These are phyloP conservation scores for Hamamelis virginiana DNA, from an alignment of 164 flowering plant species.

Conservation along the genomic window DNA sequence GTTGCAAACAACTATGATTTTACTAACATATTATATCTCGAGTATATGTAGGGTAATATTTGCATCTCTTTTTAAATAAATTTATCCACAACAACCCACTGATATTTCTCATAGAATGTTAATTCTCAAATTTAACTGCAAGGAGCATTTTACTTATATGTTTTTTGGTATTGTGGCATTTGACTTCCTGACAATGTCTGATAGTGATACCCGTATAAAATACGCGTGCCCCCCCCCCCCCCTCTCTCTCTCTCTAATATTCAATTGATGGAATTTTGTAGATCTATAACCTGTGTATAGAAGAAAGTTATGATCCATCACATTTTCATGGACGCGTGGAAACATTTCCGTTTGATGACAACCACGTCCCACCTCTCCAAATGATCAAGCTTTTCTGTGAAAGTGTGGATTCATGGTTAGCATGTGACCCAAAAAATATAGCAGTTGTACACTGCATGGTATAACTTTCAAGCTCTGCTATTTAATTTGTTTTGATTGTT, in stretches of 20 bases:
- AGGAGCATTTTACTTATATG: background rate
- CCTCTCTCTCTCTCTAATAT: background rate
- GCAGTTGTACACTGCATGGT: conserved; percentile 92
- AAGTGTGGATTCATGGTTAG: conserved; percentile 74
- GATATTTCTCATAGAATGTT: too few relatives aligned
- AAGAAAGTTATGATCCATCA: conserved; percentile 62
- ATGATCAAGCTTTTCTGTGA: conserved; percentile 80
- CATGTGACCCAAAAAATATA: conserved; percentile 58
- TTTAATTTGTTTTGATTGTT: conserved; percentile 1
- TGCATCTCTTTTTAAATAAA: too few relatives aligned
- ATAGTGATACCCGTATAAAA: too few relatives aligned
- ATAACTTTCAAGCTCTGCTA: conserved; percentile 9
- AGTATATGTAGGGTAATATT: too few relatives aligned
- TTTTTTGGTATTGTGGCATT: background rate
- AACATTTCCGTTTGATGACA: conserved; percentile 77
- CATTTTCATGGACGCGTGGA: conserved; percentile 81
- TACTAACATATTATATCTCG: too few relatives aligned
- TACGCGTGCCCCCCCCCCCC: too few relatives aligned
- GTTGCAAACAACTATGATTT: too few relatives aligned
- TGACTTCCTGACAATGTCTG: background rate
- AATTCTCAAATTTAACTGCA: too few relatives aligned
- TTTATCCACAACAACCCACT: too few relatives aligned
- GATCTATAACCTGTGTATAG: conserved; percentile 76
- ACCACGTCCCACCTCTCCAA: conserved; percentile 71
- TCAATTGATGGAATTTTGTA: conserved; percentile 22